These are phyloP conservation scores for Pyracantha coccinea DNA, from an alignment of 331 rosid genomes.

Conservation along the genomic window DNA sequence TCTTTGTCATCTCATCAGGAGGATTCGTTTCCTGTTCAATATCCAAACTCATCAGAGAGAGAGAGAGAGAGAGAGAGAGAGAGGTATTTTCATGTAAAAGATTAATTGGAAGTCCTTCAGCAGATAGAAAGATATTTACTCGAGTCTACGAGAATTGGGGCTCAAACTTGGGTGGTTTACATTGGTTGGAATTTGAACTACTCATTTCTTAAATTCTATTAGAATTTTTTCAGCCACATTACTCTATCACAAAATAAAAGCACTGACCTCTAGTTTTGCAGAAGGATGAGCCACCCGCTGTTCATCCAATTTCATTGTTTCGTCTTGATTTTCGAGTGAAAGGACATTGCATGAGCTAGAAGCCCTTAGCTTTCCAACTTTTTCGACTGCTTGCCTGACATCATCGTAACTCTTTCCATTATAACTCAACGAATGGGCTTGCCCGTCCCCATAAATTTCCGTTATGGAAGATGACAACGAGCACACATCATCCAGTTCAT, in stretches of 20 bases:
- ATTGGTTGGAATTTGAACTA: no score
- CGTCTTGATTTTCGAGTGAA: slow-evolving; percentile 11
- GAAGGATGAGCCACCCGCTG: slow-evolving; percentile 18
- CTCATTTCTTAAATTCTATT: no score
- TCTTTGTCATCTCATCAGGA: neutral
- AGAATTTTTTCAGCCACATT: no score
- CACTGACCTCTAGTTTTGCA: slow-evolving; percentile 1
- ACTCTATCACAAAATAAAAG: no score
- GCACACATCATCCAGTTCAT: slow-evolving; percentile 32
- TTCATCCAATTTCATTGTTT: slow-evolving; percentile 18
- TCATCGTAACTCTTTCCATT: slow-evolving; percentile 17
- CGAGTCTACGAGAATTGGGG: no score
- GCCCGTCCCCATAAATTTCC: neutral
- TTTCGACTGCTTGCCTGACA: slow-evolving; percentile 9
- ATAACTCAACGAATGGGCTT: neutral
- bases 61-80: neutral
- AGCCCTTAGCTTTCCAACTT: slow-evolving; percentile 21
- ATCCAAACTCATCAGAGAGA: neutral
- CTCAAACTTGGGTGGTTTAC: no score
- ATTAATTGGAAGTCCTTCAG: neutral
- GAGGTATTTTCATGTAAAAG: neutral
- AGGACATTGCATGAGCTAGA: slow-evolving; percentile 21
- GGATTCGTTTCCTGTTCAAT: slow-evolving; percentile 30
- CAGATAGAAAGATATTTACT: neutral
- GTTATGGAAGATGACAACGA: slow-evolving; percentile 17